Conservation (phyloP, 805 yeast genomes). For the Wickerhamomyces bisporus region DNA sequence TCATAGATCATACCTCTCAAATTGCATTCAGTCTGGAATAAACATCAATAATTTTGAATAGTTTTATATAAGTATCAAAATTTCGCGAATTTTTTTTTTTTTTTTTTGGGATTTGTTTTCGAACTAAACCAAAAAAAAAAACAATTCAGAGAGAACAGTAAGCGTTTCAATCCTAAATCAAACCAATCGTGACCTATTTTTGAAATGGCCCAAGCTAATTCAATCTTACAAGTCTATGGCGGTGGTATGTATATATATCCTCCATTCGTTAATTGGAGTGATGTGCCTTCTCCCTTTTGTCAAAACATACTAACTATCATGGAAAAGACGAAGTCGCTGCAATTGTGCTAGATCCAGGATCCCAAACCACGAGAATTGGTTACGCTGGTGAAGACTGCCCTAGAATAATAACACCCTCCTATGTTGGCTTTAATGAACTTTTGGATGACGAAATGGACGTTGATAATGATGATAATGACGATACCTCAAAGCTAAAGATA, state of each 20-base stretch:
- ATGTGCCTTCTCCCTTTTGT: no score
- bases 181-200: no score
- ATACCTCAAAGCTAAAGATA: constrained; percentile 9
- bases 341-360: constrained; percentile 87
- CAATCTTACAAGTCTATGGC: constrained; percentile 18
- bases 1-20: no score
- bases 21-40: no score
- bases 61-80: no score
- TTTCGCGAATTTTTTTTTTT: no score
- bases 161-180: no score
- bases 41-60: no score
- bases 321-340: constrained; percentile 77
- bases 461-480: constrained; percentile 19
- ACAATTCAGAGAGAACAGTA: no score
- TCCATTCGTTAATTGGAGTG: no score
- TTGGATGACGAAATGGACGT: constrained; percentile 18
- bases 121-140: not conserved
- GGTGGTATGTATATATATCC: constrained; percentile 10
- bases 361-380: constrained; percentile 77
- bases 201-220: constrained; percentile 23
- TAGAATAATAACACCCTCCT: constrained; percentile 66
- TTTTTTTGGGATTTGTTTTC: no score
- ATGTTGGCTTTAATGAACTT: constrained; percentile 37
- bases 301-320: constrained; percentile 10
- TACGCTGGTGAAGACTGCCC: constrained; percentile 93